Conservation (phyloP, 129 eudicot species). For the Apium graveolens region DNA sequence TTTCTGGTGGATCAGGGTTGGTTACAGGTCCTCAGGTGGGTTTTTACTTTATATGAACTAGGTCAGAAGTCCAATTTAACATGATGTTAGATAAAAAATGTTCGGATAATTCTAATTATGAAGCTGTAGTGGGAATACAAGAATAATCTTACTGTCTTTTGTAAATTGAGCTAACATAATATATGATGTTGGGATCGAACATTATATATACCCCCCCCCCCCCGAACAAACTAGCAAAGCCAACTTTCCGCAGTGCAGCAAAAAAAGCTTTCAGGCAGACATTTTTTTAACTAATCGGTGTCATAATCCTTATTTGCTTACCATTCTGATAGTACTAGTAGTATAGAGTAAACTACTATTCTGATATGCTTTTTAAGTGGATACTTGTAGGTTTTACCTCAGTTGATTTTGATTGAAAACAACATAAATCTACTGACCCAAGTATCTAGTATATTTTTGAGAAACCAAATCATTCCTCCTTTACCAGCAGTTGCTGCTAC, state of each 20-base stretch:
- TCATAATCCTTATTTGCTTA: neutral
- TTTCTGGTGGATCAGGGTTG: slow-evolving; percentile 40
- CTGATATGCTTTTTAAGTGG: neutral
- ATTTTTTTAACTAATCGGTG: neutral
- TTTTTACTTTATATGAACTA: neutral
- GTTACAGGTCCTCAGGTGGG: slow-evolving; percentile 88
- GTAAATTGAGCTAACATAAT: neutral
- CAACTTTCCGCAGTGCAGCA: neutral
- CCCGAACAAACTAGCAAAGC: neutral
- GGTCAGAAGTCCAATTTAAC: neutral
- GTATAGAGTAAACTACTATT: neutral
- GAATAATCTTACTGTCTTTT: neutral
- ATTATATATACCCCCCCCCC: neutral
- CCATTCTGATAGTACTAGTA: neutral
- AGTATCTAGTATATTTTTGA: neutral
- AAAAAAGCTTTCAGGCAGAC: neutral
- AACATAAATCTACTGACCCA: neutral
- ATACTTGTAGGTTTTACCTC: neutral
- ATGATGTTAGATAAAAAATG: neutral
- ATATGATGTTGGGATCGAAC: neutral
- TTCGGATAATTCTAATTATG: neutral
- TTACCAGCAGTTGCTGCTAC: neutral
- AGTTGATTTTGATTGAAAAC: neutral
- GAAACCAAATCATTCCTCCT: neutral
- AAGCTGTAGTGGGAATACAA: neutral